phyloP scores from a whole-genome alignment of 208 protist species.

The Trypanosoma grayi region DNA sequence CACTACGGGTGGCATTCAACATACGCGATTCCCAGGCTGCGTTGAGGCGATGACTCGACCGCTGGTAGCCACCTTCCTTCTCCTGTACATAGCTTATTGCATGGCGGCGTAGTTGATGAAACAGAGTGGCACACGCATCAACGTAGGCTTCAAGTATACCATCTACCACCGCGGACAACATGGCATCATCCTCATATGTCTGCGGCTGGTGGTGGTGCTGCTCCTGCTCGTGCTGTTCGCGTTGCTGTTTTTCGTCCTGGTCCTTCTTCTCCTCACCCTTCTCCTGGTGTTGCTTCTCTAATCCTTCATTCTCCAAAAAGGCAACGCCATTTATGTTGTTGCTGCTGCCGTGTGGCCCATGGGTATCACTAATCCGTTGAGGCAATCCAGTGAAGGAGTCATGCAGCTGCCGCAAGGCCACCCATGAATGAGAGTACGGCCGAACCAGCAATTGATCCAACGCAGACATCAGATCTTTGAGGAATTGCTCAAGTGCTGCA shows the following conservation, averaged over 20 bases:
- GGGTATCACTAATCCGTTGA: neutral
- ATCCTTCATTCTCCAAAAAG: neutral
- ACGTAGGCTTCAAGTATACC: constrained; percentile 22
- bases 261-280: too few relatives aligned
- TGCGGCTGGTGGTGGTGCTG: too few relatives aligned
- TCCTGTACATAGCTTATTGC: constrained; percentile 4
- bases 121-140: constrained; percentile 13
- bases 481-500: constrained; percentile 11
- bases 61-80: constrained; percentile 4
- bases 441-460: constrained; percentile 16
- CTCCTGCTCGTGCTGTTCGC: too few relatives aligned
- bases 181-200: neutral
- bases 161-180: constrained; percentile 1
- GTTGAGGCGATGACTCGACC: neutral
- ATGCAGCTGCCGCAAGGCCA: constrained; percentile 4
- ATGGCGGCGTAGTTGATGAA: constrained; percentile 6
- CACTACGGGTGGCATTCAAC: neutral
- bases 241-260: too few relatives aligned
- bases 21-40: constrained; percentile 2
- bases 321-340: neutral
- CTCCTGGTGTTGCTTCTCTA: neutral
- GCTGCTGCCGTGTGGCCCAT: neutral
- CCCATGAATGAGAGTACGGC: constrained; percentile 7
- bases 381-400: neutral
- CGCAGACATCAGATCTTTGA: constrained; percentile 15